Evolutionary conservation across 2,329 filamentous ascomycete genomes (phyloP).

Genomic region (Fusarium proliferatum): DNA sequence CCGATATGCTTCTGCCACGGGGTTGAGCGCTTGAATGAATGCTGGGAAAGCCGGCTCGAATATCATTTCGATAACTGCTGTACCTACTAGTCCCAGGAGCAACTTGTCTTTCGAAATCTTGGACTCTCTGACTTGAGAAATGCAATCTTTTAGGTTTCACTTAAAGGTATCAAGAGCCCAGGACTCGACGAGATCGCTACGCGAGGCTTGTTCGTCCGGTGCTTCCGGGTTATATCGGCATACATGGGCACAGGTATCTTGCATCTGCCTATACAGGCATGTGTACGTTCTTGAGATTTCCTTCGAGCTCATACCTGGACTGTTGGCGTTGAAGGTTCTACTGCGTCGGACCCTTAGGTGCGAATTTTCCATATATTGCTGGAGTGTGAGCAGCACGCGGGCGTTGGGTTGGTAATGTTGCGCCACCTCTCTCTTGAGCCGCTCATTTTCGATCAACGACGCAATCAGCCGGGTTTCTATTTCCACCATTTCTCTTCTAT

Average conservation of each 20-base stretch:
- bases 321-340: accelerated
- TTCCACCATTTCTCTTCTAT: neutral
- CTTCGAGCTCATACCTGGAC: neutral
- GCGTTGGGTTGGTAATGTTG: neutral
- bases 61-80: neutral
- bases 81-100: neutral
- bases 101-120: accelerated
- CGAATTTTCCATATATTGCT: neutral
- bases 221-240: neutral
- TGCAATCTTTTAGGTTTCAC: neutral
- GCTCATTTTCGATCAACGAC: neutral
- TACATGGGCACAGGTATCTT: neutral
- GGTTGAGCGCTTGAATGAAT: accelerated
- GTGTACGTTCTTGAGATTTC: neutral
- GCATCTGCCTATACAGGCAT: accelerated
- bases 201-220: accelerated
- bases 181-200: neutral
- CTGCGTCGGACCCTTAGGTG: accelerated
- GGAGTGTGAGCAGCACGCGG: neutral
- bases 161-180: neutral
- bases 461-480: neutral
- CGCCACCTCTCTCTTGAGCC: neutral
- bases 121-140: neutral
- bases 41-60: neutral
- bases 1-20: accelerated